Evolutionary conservation across 305 asterid species (phyloP).

Genomic region (Fraxinus xanthoxyloides): DNA sequence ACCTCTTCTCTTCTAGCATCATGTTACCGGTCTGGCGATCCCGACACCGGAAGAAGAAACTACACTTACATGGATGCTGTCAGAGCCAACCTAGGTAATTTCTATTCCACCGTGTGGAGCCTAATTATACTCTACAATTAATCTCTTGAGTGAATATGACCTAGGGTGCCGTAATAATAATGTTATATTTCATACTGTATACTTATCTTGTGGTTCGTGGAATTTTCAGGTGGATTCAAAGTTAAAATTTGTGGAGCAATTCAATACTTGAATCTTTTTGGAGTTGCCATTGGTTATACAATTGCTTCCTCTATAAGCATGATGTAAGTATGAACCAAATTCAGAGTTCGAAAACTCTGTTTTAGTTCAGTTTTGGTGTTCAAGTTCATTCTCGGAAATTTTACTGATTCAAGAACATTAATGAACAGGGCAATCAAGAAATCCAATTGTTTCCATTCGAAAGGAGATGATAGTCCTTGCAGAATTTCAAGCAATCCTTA

Average conservation of each 20-base stretch:
- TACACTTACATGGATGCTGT: constrained; percentile 96
- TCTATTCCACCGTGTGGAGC: background rate
- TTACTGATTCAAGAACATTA: background rate
- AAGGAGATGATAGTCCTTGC: constrained; percentile 64
- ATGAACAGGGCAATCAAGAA: constrained; percentile 71
- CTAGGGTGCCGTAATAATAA: background rate
- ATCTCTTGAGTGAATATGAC: background rate
- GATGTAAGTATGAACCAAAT: constrained; percentile 49
- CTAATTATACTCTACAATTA: background rate
- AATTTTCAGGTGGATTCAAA: constrained; percentile 63
- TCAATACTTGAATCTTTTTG: constrained; percentile 2
- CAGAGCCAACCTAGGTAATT: constrained; percentile 64
- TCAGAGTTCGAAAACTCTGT: background rate
- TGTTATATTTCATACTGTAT: background rate
- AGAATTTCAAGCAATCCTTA: constrained; percentile 64
- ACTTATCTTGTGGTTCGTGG: background rate
- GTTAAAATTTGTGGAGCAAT: constrained; percentile 72
- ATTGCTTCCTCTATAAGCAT: constrained; percentile 25
- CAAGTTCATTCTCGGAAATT: background rate
- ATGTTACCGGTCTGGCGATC: constrained; percentile 79
- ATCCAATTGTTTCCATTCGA: constrained; percentile 71
- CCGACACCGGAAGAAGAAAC: constrained; percentile 69
- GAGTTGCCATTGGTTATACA: background rate
- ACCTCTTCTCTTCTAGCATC: constrained; percentile 78
- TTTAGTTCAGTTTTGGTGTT: background rate